These are phyloP conservation scores for Solanum habrochaites DNA, from an alignment of 257 asterid species.

Conservation along the genomic window DNA sequence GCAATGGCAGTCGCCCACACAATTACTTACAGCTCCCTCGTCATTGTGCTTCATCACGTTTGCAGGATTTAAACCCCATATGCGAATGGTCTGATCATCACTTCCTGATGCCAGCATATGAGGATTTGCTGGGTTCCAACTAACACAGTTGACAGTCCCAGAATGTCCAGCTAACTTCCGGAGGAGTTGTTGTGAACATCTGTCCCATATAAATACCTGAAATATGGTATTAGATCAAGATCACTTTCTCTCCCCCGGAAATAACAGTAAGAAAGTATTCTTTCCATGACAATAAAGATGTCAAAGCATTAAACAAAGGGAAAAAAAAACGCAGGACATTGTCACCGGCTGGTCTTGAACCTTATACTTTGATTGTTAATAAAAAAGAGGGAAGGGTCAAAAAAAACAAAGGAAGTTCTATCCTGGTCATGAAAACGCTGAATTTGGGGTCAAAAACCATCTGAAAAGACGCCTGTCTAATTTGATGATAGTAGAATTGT, in stretches of 20 bases:
- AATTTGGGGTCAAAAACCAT: background rate
- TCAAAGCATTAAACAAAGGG: background rate
- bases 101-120: conserved; percentile 88
- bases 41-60: conserved; percentile 15
- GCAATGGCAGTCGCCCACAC: conserved; percentile 56
- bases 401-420: background rate
- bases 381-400: background rate
- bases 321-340: background rate
- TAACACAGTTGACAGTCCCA: conserved; percentile 77
- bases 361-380: background rate
- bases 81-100: conserved; percentile 73
- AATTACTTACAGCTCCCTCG: conserved; percentile 38
- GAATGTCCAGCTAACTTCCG: conserved; percentile 52
- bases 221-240: background rate
- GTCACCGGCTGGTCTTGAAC: background rate
- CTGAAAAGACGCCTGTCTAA: background rate
- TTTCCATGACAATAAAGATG: background rate
- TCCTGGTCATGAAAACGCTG: background rate
- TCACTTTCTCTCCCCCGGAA: background rate
- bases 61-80: conserved; percentile 71
- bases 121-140: conserved; percentile 84
- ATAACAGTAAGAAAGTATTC: background rate
- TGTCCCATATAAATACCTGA: conserved; percentile 80
- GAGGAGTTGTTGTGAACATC: conserved; percentile 46
- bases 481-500: background rate